Evolutionary conservation across 805 yeast genomes (phyloP), one percentile per base, ranked within the genome.

Genomic region (Wickerhamiella sorbophila): DNA sequence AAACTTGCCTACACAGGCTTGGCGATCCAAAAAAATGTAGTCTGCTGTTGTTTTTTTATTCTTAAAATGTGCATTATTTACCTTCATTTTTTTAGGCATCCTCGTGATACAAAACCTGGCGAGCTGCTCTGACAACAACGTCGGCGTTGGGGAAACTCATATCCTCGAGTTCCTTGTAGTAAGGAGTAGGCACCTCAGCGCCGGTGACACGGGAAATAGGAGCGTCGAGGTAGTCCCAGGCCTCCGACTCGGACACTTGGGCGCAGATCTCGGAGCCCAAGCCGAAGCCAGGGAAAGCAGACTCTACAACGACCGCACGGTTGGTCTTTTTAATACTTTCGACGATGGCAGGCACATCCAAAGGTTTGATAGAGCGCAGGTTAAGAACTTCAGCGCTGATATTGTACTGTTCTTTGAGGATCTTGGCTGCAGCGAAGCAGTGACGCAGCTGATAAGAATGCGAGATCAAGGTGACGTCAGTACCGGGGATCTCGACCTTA

Each of bases 171-270:
- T 80, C 87, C 65, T 77, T 75, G 55, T 95, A 95, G 62, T 91
- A 91, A 51, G 99, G 99, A 54, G 98, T 91, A 65, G 99, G 99
- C 26, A 87, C 96, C 70, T 91, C 99, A 61, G 97, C 94, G 65
- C 98, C 98, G 46, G 98, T 91, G 57, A 87, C 88, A 74, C 99
- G 85, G 70, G 80, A 94, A 52, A 91, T 84, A 55, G 99, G 99
- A 47, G 97, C 94, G 67, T 91, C 99, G 60, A 91, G 75, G 75
- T 86, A 84, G 67, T 91, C 98, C 53, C 91, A 91, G 41, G 94
- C 97, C 67, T 87, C 96, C 45, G 93, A 77, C 70, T 91, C 99
- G 95, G 91, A 86, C 61, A 91, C 72, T 68, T 86, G 95, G 48
- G 97, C 98, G 63, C 87, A 76, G 58, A 91, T 83, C 73, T 91